Conservation (phyloP, 31 red algal species). For the Odonthalia washingtoniensis region DNA sequence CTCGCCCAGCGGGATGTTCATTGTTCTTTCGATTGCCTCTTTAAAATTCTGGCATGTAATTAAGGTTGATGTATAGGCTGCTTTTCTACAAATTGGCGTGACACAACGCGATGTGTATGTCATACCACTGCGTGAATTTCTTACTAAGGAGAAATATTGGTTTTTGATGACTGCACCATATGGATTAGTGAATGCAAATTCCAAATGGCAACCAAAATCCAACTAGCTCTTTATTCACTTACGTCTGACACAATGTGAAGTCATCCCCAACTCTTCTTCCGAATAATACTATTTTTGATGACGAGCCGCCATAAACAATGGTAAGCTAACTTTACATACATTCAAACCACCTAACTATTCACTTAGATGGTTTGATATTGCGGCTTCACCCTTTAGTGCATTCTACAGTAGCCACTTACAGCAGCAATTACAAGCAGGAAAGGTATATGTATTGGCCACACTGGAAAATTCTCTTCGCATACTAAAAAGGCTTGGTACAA, state of each 20-base stretch:
- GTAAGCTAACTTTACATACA: not conserved
- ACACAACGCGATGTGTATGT: slow-evolving; percentile 30
- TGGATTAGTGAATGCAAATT: too few species aligned
- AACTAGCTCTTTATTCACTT: not conserved
- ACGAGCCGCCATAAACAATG: not conserved
- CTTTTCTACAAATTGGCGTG: slow-evolving; percentile 4
- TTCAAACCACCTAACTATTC: slow-evolving; percentile 24
- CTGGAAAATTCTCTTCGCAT: slow-evolving; percentile 1
- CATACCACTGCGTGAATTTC: slow-evolving; percentile 13
- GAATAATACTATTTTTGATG: not conserved
- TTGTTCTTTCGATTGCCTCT: not conserved
- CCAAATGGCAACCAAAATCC: not conserved
- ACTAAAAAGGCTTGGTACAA: not conserved
- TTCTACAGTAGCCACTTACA: not conserved
- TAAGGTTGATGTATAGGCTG: not conserved
- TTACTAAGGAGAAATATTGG: not conserved
- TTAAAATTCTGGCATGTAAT: not conserved
- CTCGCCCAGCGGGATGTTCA: not conserved
- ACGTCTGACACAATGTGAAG: not conserved
- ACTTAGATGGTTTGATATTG: not conserved
- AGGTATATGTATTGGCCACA: not conserved
- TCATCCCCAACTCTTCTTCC: not conserved
- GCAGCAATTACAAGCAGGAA: not conserved
- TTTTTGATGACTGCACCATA: not conserved
- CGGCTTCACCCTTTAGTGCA: not conserved